Percentiles rank a stretch among this genome's conserved stretches.
phyloP scores from a whole-genome alignment of 768 basidiomycete species.

The Kondoa subrosea region DNA sequence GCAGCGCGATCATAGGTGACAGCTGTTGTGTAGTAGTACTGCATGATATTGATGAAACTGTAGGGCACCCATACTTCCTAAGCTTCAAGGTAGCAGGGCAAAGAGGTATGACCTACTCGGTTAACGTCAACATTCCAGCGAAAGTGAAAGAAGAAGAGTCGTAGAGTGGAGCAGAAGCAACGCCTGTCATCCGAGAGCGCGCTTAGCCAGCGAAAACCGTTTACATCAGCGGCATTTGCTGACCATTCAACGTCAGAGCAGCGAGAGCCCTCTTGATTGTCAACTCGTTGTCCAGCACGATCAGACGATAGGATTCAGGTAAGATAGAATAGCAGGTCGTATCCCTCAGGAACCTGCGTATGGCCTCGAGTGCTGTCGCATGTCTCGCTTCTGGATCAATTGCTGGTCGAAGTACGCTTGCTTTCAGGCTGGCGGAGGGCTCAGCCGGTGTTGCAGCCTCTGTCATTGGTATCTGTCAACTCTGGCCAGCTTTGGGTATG shows the following conservation, averaged over 20 bases:
- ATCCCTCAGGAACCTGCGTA: conserved; percentile 65
- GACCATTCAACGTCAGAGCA: conserved; percentile 53
- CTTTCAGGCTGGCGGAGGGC: neutral
- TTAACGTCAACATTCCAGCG: conserved; percentile 97
- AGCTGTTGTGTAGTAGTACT: conserved; percentile 81
- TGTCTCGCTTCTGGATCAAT: neutral
- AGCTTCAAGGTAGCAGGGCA: too few relatives aligned
- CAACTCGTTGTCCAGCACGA: conserved; percentile 88
- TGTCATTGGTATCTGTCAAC: too few relatives aligned
- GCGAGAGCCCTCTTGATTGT: conserved; percentile 89
- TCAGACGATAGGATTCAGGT: conserved; percentile 87
- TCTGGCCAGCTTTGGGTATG: too few relatives aligned
- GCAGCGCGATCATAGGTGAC: conserved; percentile 69
- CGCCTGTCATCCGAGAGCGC: conserved; percentile 42
- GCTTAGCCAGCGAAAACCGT: neutral
- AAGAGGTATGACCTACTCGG: conserved; percentile 38
- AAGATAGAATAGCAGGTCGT: conserved; percentile 90
- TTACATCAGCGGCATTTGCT: conserved; percentile 18
- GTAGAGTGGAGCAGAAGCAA: conserved; percentile 95
- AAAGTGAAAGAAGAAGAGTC: conserved; percentile 85
- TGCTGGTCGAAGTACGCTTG: neutral
- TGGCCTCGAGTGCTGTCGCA: conserved; percentile 34
- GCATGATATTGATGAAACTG: conserved; percentile 86
- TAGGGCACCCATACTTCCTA: too few relatives aligned
- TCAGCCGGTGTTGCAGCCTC: too few relatives aligned